Evolutionary conservation across 495 filamentous ascomycete genomes (phyloP).

Genomic region (Penicillium ochrochloron): DNA sequence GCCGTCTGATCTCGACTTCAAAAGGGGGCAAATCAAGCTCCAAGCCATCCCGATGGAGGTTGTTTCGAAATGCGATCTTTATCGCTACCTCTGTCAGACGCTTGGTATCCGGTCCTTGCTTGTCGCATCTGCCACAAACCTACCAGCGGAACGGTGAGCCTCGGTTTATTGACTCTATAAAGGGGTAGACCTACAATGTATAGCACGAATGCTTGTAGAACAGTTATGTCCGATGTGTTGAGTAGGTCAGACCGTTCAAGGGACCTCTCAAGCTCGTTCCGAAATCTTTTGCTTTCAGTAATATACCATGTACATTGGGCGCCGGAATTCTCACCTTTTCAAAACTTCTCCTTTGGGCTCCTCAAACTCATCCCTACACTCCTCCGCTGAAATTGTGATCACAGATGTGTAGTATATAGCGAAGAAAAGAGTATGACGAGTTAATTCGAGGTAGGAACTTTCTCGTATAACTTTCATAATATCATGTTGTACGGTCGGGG

Average conservation of each 20-base stretch:
- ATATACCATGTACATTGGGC: not conserved
- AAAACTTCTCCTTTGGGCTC: not conserved
- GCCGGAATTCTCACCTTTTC: not conserved
- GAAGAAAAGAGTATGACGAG: not conserved
- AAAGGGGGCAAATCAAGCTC: conserved; percentile 65
- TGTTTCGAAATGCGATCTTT: conserved; percentile 70
- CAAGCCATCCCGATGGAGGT: conserved; percentile 64
- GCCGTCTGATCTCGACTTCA: conserved; percentile 74
- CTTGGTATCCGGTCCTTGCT: conserved; percentile 58
- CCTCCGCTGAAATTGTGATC: not conserved
- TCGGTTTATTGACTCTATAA: not conserved
- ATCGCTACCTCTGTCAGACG: conserved; percentile 63
- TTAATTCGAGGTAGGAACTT: not conserved
- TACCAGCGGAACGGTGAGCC: conserved; percentile 9
- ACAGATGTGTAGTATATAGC: not conserved
- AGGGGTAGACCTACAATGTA: conserved; percentile 51
- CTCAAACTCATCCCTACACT: not conserved
- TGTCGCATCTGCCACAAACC: conserved; percentile 55
- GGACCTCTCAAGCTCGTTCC: conserved; percentile 59
- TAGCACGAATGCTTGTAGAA: conserved; percentile 72
- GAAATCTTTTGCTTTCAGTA: conserved; percentile 35
- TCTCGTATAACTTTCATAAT: conserved; percentile 18
- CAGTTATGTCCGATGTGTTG: conserved; percentile 64
- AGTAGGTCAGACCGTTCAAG: conserved; percentile 68
- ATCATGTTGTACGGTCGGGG: conserved; percentile 26